Evolutionary conservation across 2,329 filamentous ascomycete species (phyloP).

Genomic region (Paradendryphiella salina): DNA sequence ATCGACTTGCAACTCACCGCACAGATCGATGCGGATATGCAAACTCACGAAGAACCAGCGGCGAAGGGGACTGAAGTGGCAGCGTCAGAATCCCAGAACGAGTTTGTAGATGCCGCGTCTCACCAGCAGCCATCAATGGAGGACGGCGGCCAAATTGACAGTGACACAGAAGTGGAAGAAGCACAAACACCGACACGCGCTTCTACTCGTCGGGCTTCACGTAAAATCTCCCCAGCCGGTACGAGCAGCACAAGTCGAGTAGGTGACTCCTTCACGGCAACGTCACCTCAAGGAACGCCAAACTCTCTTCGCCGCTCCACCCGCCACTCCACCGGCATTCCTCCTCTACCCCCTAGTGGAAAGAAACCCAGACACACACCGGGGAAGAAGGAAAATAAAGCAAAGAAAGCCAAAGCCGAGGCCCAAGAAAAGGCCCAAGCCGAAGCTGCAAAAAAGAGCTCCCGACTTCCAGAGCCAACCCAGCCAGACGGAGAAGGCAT

Average conservation of each 20-base stretch:
- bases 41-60: conserved; percentile 20
- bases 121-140: conserved; percentile 10
- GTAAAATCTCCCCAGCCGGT: conserved; percentile 13
- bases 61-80: conserved; percentile 5
- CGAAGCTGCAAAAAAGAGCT: not conserved
- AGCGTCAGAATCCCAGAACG: conserved; percentile 24
- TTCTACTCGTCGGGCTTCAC: not conserved
- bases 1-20: conserved; percentile 42
- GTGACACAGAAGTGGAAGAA: conserved; percentile 31
- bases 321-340: conserved; percentile 31
- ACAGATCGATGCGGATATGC: conserved; percentile 43
- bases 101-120: conserved; percentile 32
- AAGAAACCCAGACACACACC: conserved; percentile 34
- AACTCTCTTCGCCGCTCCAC: conserved; percentile 33
- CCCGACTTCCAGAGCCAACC: not conserved
- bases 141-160: conserved; percentile 11
- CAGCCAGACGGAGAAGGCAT: conserved; percentile 40
- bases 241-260: conserved; percentile 40
- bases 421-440: conserved; percentile 11
- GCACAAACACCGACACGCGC: conserved; percentile 16
- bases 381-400: conserved; percentile 12
- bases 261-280: conserved; percentile 43
- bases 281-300: conserved; percentile 25
- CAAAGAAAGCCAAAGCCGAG: conserved; percentile 25
- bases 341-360: conserved; percentile 16